Evolutionary conservation across 257 asterid genomes (phyloP), one percentile per base, ranked within the genome.

Genomic region (Eucommia ulmoides): DNA sequence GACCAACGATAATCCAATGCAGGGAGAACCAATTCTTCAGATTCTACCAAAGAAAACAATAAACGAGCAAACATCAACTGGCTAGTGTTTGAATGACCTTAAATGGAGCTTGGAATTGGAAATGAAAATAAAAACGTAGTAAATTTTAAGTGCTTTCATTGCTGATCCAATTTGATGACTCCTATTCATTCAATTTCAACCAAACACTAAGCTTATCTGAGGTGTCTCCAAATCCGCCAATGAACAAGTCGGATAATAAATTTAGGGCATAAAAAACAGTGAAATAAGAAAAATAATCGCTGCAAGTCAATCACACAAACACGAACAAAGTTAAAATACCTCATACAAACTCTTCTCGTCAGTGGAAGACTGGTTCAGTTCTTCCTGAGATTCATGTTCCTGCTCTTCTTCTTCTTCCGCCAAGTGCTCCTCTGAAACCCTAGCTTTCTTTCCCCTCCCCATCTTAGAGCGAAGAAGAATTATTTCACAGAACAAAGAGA

Each of bases 291-390:
- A 14, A 24, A 23, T 8, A 22, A 19, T 17, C 25, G n/a, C 26
- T n/a, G 18, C 20, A 33, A 3, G 21, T 14, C 7, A 47, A 47
- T 20, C 8, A 22, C 14, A 8, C 26, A 35, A 24, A 11, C n/a
- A 8, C 1, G 26, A 7, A 2, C 50, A 22, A 24, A 12, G 38
- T 38, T 8, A 33, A 22, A 22, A 46, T 62, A 86, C 96, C 84
- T 87, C 94, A 21, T 87, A 87, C 33, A 87, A 78, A 54, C 84
- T 80, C 63, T 78, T 74, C 3, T 58, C 68, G 23, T 45, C 51
- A 20, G 88, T 70, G 33, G 93, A 75, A 50, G 89, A 65, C 20
- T 77, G 78, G 7, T 42, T 10, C 20, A 49, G 22, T 25, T 49
- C 20, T 24, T 56, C 71, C 41, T 55, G 65, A 55, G 55, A 69